Percentiles rank a stretch among this genome's conserved stretches.
Conservation (phyloP, 306 rosid species). For the Medicago ruthenica region DNA sequence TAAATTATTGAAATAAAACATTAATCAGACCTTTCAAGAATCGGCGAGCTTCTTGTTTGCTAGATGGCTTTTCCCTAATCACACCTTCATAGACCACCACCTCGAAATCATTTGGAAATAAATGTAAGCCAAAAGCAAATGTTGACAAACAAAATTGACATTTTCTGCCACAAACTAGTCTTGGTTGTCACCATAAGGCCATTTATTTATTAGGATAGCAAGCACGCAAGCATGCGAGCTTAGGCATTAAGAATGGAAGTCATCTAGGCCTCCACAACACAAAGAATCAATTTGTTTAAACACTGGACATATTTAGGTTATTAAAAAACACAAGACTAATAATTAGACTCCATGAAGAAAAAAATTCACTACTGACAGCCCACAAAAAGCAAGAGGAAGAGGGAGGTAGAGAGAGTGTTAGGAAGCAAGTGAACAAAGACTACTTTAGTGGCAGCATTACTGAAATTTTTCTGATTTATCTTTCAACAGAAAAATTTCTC, state of each 20-base stretch:
- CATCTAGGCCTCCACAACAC: slow-evolving; percentile 35
- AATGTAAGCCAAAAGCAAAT: slow-evolving; percentile 49
- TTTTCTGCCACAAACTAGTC: slow-evolving; percentile 36
- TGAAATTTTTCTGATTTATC: slow-evolving; percentile 4
- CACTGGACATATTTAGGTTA: slow-evolving; percentile 31
- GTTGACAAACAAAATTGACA: slow-evolving; percentile 30
- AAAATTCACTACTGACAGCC: slow-evolving; percentile 24
- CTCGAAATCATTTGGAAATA: slow-evolving; percentile 74
- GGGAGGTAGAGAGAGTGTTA: background rate
- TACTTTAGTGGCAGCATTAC: background rate
- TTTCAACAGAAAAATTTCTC: background rate
- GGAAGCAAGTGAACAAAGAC: slow-evolving; percentile 24
- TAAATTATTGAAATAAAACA: slow-evolving; percentile 23
- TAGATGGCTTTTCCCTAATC: slow-evolving; percentile 91
- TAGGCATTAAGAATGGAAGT: slow-evolving; percentile 31
- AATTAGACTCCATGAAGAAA: slow-evolving; percentile 1
- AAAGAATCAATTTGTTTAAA: slow-evolving; percentile 33
- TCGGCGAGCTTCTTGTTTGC: slow-evolving; percentile 88
- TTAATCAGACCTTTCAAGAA: slow-evolving; percentile 77
- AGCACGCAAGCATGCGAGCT: slow-evolving; percentile 29
- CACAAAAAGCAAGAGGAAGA: slow-evolving; percentile 3
- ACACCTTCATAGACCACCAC: slow-evolving; percentile 96
- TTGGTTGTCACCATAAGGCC: slow-evolving; percentile 62
- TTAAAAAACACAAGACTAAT: slow-evolving; percentile 19
- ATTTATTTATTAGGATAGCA: slow-evolving; percentile 60